phyloP scores from a whole-genome alignment of 2,329 filamentous ascomycete genomes.

The Fusarium camptoceras region DNA sequence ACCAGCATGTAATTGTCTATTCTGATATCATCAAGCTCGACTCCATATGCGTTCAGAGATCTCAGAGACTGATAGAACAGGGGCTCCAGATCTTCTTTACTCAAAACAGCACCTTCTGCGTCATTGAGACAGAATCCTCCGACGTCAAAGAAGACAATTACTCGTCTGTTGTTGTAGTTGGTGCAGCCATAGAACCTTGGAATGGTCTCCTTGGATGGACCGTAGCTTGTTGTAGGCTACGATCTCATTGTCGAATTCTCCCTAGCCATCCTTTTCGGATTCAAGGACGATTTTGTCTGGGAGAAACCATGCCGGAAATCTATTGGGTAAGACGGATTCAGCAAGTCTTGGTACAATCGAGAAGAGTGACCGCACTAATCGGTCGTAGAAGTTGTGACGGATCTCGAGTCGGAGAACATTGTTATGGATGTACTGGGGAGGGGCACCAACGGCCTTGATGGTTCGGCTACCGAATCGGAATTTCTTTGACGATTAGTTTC shows the following conservation, averaged over 20 bases:
- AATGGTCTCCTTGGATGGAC: neutral
- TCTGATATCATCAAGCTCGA: fast-evolving
- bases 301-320: neutral
- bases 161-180: neutral
- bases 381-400: neutral
- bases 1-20: neutral
- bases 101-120: neutral
- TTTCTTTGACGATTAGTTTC: neutral
- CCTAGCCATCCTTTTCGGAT: neutral
- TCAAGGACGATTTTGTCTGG: neutral
- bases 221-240: neutral
- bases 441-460: neutral
- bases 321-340: fast-evolving
- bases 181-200: neutral
- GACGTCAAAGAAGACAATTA: neutral
- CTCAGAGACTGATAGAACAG: neutral
- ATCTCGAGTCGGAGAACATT: neutral
- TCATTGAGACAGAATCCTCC: neutral
- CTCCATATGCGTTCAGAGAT: neutral
- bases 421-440: fast-evolving
- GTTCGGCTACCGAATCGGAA: neutral
- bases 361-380: fast-evolving
- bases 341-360: neutral
- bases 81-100: neutral
- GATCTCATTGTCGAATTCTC: neutral